Percentiles rank a stretch among this genome's conserved stretches.
Conservation (phyloP, 352 stramenopile species). For the Phytophthora pinifolia region DNA sequence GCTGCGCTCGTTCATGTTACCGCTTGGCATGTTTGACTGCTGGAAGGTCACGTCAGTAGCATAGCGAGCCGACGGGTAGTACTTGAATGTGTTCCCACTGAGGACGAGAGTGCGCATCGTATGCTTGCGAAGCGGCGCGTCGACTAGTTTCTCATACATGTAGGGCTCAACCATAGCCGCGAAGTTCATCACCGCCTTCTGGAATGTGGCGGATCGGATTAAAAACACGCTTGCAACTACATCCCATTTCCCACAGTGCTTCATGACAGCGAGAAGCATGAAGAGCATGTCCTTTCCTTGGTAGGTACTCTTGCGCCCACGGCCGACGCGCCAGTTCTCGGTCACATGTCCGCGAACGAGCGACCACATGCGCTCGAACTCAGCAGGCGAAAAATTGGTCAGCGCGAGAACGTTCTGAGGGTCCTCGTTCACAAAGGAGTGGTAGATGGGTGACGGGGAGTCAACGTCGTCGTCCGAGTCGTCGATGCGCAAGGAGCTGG, state of each 20-base stretch:
- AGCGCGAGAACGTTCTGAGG: neutral
- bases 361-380: constrained; percentile 2
- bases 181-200: constrained; percentile 6
- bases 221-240: constrained; percentile 2
- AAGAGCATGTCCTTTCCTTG: neutral
- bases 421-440: neutral
- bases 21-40: constrained; percentile 14
- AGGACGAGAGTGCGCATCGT: constrained; percentile 5
- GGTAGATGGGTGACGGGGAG: constrained; percentile 2
- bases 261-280: constrained; percentile 1
- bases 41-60: constrained; percentile 24
- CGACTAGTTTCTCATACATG: neutral
- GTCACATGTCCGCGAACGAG: neutral
- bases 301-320: constrained; percentile 1
- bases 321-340: constrained; percentile 5
- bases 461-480: constrained; percentile 10
- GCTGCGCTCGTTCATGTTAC: neutral
- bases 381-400: neutral
- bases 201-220: neutral
- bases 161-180: neutral
- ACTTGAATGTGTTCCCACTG: constrained; percentile 5
- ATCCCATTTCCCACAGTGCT: constrained; percentile 12
- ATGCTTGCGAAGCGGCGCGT: neutral
- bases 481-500: too few relatives aligned
- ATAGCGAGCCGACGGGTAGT: constrained; percentile 15